Evolutionary conservation across 257 asterid genomes (phyloP), one percentile per base, ranked within the genome.

Genomic region (Capsicum baccatum): DNA sequence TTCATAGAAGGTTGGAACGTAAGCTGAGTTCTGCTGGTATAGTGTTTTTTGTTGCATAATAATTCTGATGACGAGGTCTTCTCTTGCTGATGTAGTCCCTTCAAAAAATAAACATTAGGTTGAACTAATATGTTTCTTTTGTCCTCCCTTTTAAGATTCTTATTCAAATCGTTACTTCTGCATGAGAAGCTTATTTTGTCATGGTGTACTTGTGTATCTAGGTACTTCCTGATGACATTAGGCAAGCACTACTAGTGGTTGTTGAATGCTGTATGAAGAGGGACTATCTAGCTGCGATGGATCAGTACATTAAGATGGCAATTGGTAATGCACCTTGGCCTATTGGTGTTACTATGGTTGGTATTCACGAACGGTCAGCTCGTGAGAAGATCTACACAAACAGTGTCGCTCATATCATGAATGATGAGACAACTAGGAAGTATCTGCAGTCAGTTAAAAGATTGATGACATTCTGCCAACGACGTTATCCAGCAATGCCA

Each of bases 241-340:
- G 95, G 60, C 92, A 90, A 84, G 98, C 99, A 6, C 87, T 97
- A 84, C 85, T 97, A 84, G 17, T 91, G 83, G 78, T 97, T 19
- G 99, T 97, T 6, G 66, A 89, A 1, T 95, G 98, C 89, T 95
- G 98, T 79, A 89, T 88, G 94, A 90, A 87, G 86, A 92, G 98
- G 63, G 98, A 97, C 88, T 97, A 97, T 89, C 91, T 97, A 79
- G 98, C 99, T 21, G 98, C 97, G 67, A 95, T 95, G 98, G 99
- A 93, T 83, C 98, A 95, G 50, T 97, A 97, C 88, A 95, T 95
- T 64, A 97, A 85, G 86, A 39, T 97, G 87, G 98, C 99, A 10
- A 95, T 95, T 42, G 99, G 98, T 14, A 97, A 97, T 85, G 98
- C 99, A 48, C 99, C 99, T 1, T 97, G 99, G 99, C 99, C 99